Base-by-base conservation (phyloP, 805 yeast species). In the Candida krabiensis region DNA sequence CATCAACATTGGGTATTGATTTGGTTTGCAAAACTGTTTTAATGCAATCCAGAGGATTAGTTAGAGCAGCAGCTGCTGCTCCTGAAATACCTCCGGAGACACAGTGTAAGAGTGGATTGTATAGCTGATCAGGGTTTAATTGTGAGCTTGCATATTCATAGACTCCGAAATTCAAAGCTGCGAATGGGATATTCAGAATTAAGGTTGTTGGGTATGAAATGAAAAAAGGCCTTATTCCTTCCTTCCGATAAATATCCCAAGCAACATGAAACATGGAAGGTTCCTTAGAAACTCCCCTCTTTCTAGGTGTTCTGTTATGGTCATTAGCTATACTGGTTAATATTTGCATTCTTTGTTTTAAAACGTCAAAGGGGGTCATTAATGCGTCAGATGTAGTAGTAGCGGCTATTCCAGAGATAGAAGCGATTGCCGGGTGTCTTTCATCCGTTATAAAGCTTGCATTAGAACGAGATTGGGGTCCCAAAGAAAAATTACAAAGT, bases 311-410 rank as follows among this genome's bases (percentile, higher is more conserved):
- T 1, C 19, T 19, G 16, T 16, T 18, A 13, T 34, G 33, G 13
- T 43, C 28, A 9, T 43, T 13, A 3, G 31, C 19, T 3, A 33
- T 13, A 19, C 28, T 35, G 19, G 53, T 17, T 18, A 40, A 38
- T 9, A 69, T 65, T 64, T 91, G 99, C 96, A 91, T 89, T 64
- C 98, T 75, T 67, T 91, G 99, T 61, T 91, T 91, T 40, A 93
- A 69, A 19, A 91, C 95, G 57, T 91, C 99, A 56, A 91, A 91
- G 21, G 99, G 99, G 46, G 93, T 91, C 98, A 91, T 91, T 50
- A 93, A 71, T 2, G 96, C 96, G 63, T 91, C 98, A 3, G 91
- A 82, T 2, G 93, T 86, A n/a, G 80, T 79, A 3, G 97, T 91
- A 13, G 96, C 98, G 8, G 86, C 81, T 9, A 89, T 84, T 45